Base-by-base conservation (phyloP, 371 early-diverging fungal genomes). In the Mucor racemosus region DNA sequence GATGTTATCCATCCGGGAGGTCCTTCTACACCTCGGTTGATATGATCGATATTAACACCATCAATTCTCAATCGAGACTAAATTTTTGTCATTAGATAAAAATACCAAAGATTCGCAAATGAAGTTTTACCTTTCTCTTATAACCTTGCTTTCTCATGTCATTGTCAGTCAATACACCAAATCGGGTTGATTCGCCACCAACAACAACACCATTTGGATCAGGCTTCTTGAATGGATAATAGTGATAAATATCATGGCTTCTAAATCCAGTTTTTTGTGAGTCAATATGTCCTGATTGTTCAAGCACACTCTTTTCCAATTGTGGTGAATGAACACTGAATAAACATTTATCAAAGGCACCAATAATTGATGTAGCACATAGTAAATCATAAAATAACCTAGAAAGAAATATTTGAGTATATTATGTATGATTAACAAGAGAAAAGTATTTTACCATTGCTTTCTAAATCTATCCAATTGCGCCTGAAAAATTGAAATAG, bases 1-100 rank as follows among this genome's bases (percentile, higher is more conserved):
- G 91, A 85, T 7, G 91, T 94, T 64, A 98, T 92, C 99, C 99
- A 98, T 5, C 94, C 93, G 39, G 96, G 90, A 0, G 99, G 97
- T 0, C 97, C 97, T 31, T 87, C 86, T 5, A 91, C 86, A 13
- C 95, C 95, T 31, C 86, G 81, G 76, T 95, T 95, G 44, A 98
- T 76, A 76, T 96, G 97, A 65, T 93, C 94, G 36, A 97, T 95
- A 61, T 91, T 94, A 26, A 98, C 87, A 48, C 92, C 92, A 76
- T 96, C 95, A 42, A 98, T 88, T 68, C 94, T 91, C 41, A 96
- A 78, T 38, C 94, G 94, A n/a, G 94, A 88, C 85, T 91, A 59
- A 7, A 26, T 26, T 26, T 26, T 26, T 1, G 26, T 26, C 26
- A 26, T 5, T n/a, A 53, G 10, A 11, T 1, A 26, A 7, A 2